These are phyloP conservation scores for Penicillium riverlandense DNA, from an alignment of 495 filamentous ascomycete species.

Conservation along the genomic window DNA sequence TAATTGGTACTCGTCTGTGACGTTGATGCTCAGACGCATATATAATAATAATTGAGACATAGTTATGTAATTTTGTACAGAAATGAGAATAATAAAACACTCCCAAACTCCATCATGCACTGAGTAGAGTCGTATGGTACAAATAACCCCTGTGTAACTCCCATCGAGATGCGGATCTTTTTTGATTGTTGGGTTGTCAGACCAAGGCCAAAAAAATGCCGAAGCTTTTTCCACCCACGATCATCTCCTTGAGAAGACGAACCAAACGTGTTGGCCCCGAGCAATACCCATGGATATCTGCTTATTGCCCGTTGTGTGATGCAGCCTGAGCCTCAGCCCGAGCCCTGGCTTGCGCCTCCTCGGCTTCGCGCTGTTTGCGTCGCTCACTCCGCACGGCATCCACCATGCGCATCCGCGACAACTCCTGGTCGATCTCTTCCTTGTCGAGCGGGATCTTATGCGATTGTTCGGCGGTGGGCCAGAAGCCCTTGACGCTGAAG, in stretches of 20 bases:
- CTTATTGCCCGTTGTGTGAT: constrained; percentile 1
- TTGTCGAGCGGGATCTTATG: constrained; percentile 83
- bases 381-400: constrained; percentile 38
- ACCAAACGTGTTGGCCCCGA: too few relatives aligned
- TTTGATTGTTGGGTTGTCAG: too few relatives aligned
- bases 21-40: not conserved
- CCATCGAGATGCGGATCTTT: constrained; percentile 1
- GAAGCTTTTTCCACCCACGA: too few relatives aligned
- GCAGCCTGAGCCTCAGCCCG: constrained; percentile 17
- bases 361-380: constrained; percentile 52
- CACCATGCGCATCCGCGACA: constrained; percentile 58
- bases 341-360: constrained; percentile 39
- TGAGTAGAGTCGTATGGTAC: constrained; percentile 35
- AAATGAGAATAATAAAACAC: not conserved
- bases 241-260: too few relatives aligned
- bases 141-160: constrained; percentile 13
- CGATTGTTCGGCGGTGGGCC: constrained; percentile 79
- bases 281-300: not conserved
- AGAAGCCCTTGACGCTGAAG: constrained; percentile 86
- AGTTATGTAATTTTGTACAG: too few relatives aligned
- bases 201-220: too few relatives aligned
- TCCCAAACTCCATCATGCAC: constrained; percentile 26
- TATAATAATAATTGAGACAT: not conserved
- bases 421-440: constrained; percentile 77
- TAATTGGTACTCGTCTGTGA: not conserved